phyloP scores from a whole-genome alignment of 768 basidiomycete species.

The Russula compacta region DNA sequence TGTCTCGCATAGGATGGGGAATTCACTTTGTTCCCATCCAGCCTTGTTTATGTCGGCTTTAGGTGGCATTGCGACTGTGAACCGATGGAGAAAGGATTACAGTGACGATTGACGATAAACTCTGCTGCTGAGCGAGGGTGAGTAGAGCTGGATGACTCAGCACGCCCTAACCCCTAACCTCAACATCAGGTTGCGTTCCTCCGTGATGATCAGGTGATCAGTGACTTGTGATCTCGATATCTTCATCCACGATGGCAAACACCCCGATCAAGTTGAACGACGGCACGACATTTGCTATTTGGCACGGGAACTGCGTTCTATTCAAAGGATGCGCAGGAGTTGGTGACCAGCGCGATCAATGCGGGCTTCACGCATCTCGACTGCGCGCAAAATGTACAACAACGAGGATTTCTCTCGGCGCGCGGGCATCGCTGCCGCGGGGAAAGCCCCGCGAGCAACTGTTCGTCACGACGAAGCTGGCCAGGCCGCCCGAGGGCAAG shows the following conservation, averaged over 20 bases:
- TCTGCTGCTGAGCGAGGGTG: neutral
- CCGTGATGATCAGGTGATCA: too few species aligned
- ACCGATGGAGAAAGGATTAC: neutral
- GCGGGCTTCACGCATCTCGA: constrained; percentile 34
- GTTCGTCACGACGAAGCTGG: constrained; percentile 38
- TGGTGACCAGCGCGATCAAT: constrained; percentile 26
- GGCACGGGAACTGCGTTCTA: constrained; percentile 33
- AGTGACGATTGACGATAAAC: neutral
- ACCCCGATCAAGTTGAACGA: constrained; percentile 29
- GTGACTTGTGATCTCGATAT: too few species aligned
- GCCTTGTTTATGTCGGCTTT: constrained; percentile 95
- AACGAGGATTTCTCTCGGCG: constrained; percentile 35
- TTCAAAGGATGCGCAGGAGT: constrained; percentile 24
- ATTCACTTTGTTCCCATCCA: constrained; percentile 89
- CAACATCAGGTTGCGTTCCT: neutral
- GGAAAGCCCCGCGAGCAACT: constrained; percentile 32
- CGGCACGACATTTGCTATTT: constrained; percentile 29
- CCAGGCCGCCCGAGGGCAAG: constrained; percentile 24
- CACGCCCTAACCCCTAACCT: constrained; percentile 13
- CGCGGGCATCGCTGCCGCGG: constrained; percentile 26
- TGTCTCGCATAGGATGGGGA: constrained; percentile 89
- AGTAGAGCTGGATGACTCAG: constrained; percentile 14
- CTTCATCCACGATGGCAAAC: constrained; percentile 15
- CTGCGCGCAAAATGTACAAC: constrained; percentile 30
- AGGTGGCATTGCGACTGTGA: constrained; percentile 41